Conservation (phyloP, 2,329 filamentous ascomycete genomes). For the Hansfordia pulvinata region DNA sequence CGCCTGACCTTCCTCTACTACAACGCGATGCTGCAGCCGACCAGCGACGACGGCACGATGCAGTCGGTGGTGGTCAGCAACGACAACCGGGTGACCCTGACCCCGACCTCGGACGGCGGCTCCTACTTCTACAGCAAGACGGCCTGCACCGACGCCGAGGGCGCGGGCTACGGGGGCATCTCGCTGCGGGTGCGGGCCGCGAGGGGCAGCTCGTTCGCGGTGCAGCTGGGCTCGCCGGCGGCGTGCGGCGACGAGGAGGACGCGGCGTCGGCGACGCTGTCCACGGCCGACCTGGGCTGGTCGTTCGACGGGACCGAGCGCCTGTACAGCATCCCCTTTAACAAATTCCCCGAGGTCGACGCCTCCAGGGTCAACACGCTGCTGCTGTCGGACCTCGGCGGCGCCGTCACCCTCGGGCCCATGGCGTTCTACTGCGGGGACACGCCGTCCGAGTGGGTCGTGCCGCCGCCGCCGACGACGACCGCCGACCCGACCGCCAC, state of each 20-base stretch:
- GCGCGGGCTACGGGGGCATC: constrained; percentile 39
- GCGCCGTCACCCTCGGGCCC: constrained; percentile 36
- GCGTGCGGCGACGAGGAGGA: constrained; percentile 24
- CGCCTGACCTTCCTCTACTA: constrained; percentile 47
- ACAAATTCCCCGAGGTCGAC: constrained; percentile 34
- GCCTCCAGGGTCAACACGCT: constrained; percentile 35
- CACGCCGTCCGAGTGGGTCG: constrained; percentile 32
- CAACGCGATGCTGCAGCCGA: constrained; percentile 40
- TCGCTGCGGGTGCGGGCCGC: constrained; percentile 40
- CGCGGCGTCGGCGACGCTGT: constrained; percentile 22
- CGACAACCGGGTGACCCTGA: constrained; percentile 36
- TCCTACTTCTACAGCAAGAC: constrained; percentile 47
- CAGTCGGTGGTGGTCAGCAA: constrained; percentile 36
- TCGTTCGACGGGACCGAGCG: constrained; percentile 45
- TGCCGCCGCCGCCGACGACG: constrained; percentile 23
- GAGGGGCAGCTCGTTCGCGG: constrained; percentile 31
- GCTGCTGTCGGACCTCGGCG: constrained; percentile 31
- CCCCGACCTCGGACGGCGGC: constrained; percentile 26
- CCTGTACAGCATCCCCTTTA: constrained; percentile 44
- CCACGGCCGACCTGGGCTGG: constrained; percentile 39
- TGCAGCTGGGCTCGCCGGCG: constrained; percentile 34
- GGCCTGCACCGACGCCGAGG: constrained; percentile 35
- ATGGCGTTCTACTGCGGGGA: constrained; percentile 44
- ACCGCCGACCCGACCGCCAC: constrained; percentile 29
- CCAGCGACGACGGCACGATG: constrained; percentile 44